phyloP scores from a whole-genome alignment of 2,329 filamentous ascomycete species.

The Claviceps fusiformis region DNA sequence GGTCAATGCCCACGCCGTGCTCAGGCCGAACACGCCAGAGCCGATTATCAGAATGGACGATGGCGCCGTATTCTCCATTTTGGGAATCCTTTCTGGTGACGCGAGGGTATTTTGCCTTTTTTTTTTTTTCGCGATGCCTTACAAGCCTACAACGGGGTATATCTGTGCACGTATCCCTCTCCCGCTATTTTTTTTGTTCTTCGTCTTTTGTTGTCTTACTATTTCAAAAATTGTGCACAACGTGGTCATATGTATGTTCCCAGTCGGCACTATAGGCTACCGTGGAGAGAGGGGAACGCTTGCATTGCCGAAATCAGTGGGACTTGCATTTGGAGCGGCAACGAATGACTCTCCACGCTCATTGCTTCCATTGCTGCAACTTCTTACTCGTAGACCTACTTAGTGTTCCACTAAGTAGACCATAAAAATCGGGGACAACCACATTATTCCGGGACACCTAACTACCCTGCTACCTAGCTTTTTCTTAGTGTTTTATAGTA shows the following conservation, averaged over 20 bases:
- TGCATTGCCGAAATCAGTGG: background rate
- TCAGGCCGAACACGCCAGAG: slow-evolving; percentile 50
- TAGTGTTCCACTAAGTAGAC: too few relatives aligned
- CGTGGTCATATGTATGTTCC: background rate
- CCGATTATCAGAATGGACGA: slow-evolving; percentile 53
- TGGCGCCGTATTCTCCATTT: slow-evolving; percentile 20
- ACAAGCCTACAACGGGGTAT: background rate
- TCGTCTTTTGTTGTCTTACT: too few relatives aligned
- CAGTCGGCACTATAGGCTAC: background rate
- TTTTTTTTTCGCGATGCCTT: background rate
- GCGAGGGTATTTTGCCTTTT: too few relatives aligned
- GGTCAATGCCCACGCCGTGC: slow-evolving; percentile 53
- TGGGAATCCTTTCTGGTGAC: background rate
- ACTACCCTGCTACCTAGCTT: too few relatives aligned
- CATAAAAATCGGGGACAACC: too few relatives aligned
- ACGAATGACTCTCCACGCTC: background rate
- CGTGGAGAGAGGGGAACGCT: background rate
- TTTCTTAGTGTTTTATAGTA: too few relatives aligned
- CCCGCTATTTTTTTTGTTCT: background rate
- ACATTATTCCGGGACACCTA: too few relatives aligned
- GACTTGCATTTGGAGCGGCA: background rate
- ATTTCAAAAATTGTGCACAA: too few relatives aligned
- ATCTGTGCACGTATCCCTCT: too few relatives aligned
- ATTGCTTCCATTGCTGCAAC: too few relatives aligned
- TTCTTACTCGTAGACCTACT: too few relatives aligned